Evolutionary conservation across 805 yeast genomes (phyloP).

Genomic region (Ogataea sp.): DNA sequence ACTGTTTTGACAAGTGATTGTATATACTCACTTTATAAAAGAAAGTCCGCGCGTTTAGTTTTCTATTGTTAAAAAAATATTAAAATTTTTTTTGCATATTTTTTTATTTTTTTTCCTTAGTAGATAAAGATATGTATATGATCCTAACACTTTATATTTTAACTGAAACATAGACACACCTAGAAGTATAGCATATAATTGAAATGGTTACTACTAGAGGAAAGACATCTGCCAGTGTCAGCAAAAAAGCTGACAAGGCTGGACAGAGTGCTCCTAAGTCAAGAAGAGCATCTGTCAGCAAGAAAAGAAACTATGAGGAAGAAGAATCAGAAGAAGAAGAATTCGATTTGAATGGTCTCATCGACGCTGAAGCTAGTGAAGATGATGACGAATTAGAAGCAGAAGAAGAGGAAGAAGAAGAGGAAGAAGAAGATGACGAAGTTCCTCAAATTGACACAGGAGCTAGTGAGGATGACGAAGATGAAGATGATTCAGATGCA

Average conservation of each 20-base stretch:
- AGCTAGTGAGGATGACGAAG: slow-evolving; percentile 15
- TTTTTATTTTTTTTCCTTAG: background rate
- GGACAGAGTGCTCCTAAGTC: too few relatives aligned
- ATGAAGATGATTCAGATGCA: slow-evolving; percentile 46
- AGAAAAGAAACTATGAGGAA: slow-evolving; percentile 5
- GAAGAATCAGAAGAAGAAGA: slow-evolving; percentile 7
- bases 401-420: slow-evolving; percentile 15
- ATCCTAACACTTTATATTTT: too few relatives aligned
- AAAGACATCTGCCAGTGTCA: background rate
- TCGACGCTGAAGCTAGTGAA: slow-evolving; percentile 17
- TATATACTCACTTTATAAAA: too few relatives aligned
- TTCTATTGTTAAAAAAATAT: background rate
- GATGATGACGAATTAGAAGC: slow-evolving; percentile 30
- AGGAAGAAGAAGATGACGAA: slow-evolving; percentile 11
- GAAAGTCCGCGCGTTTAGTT: too few relatives aligned
- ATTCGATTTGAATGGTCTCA: slow-evolving; percentile 27
- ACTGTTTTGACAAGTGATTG: too few relatives aligned
- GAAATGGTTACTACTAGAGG: background rate
- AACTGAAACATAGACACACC: too few relatives aligned
- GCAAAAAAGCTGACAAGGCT: too few relatives aligned
- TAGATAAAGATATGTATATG: background rate
- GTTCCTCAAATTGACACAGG: slow-evolving; percentile 18
- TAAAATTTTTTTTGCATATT: background rate
- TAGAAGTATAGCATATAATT: background rate
- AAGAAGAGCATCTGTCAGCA: too few relatives aligned